A percentile compares a stretch with the other conserved stretches of the same genome.
phyloP scores from a whole-genome alignment of 805 yeast genomes.

The Wickerhamomyces chaumierensis region DNA sequence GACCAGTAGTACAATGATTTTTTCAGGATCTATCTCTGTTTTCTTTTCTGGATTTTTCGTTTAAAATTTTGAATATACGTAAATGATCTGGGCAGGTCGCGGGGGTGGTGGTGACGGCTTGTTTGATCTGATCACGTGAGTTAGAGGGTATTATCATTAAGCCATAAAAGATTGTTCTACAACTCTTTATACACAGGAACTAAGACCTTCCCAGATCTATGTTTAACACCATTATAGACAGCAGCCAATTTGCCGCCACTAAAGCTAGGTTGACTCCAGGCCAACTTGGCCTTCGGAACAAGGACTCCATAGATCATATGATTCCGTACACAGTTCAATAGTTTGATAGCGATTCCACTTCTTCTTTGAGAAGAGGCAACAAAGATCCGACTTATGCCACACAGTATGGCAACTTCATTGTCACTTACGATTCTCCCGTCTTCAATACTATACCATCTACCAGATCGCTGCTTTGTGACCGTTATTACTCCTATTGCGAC shows the following conservation, averaged over 20 bases:
- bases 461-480: constrained; percentile 33
- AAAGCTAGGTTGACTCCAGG: constrained; percentile 66
- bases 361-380: constrained; percentile 35
- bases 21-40: background rate
- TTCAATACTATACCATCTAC: constrained; percentile 50
- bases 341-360: constrained; percentile 33
- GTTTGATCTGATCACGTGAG: too few relatives aligned
- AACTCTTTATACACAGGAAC: constrained; percentile 32
- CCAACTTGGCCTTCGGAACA: constrained; percentile 33
- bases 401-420: constrained; percentile 25
- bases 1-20: too few relatives aligned
- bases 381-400: constrained; percentile 41
- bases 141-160: too few relatives aligned
- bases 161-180: too few relatives aligned
- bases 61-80: too few relatives aligned
- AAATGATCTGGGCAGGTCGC: too few relatives aligned
- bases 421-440: constrained; percentile 39
- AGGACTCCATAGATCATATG: constrained; percentile 38
- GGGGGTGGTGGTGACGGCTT: too few relatives aligned
- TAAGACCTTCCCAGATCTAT: constrained; percentile 37
- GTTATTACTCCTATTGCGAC: constrained; percentile 47
- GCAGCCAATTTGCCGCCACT: constrained; percentile 51
- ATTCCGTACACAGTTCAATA: constrained; percentile 32
- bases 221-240: constrained; percentile 42
- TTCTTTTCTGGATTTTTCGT: background rate